phyloP scores from a whole-genome alignment of 805 yeast genomes.

The Lachancea nothofagi region DNA sequence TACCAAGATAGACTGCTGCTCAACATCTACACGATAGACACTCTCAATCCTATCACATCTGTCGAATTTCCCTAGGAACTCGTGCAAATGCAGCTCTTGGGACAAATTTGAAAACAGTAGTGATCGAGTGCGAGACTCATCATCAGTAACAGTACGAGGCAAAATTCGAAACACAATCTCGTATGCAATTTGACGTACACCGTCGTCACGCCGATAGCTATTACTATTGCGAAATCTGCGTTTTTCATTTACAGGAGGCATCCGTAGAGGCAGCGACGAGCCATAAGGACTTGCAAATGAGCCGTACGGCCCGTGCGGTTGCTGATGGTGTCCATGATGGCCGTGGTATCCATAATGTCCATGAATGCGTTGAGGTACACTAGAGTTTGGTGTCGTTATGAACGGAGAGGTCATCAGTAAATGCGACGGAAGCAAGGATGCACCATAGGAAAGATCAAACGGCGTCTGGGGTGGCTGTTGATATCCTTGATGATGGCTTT shows the following conservation, averaged over 20 bases:
- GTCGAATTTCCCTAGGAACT: slow-evolving; percentile 37
- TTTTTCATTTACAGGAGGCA: slow-evolving; percentile 5
- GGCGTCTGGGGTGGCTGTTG: slow-evolving; percentile 45
- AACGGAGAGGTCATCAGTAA: slow-evolving; percentile 57
- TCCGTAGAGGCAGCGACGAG: slow-evolving; percentile 1
- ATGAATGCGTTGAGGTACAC: not conserved
- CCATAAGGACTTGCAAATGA: not conserved
- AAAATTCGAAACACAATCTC: slow-evolving; percentile 16
- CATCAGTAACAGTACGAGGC: slow-evolving; percentile 25
- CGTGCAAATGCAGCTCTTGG: slow-evolving; percentile 18
- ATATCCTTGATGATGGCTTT: slow-evolving; percentile 18
- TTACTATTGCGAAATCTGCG: not conserved
- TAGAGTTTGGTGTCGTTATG: slow-evolving; percentile 33
- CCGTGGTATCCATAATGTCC: too few relatives aligned
- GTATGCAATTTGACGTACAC: slow-evolving; percentile 17
- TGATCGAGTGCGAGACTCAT: slow-evolving; percentile 31
- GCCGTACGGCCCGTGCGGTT: not conserved
- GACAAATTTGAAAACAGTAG: slow-evolving; percentile 26
- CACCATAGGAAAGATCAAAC: slow-evolving; percentile 53
- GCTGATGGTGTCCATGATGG: not conserved
- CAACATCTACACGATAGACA: slow-evolving; percentile 36
- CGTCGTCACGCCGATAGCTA: slow-evolving; percentile 3
- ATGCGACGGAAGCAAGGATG: slow-evolving; percentile 59
- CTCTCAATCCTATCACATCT: slow-evolving; percentile 61
- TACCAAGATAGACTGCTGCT: slow-evolving; percentile 19